phyloP scores from a whole-genome alignment of 176 grass and related monocot species.

The Avena atlantica region DNA sequence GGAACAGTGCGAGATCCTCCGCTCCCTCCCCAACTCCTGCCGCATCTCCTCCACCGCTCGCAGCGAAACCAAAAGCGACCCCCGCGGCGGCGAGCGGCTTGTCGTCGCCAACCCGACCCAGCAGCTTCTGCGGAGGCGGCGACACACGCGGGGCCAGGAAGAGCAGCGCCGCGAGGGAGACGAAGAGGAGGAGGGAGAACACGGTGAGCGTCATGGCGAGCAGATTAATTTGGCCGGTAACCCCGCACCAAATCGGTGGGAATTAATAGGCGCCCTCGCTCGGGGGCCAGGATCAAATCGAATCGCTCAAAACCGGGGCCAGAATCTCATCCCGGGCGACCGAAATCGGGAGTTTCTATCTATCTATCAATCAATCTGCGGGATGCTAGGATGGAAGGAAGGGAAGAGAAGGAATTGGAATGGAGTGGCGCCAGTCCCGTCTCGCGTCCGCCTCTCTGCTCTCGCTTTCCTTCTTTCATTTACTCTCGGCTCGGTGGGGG shows the following conservation, averaged over 20 bases:
- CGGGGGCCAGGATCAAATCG: background rate
- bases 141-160: conserved; percentile 43
- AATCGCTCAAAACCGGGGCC: conserved; percentile 6
- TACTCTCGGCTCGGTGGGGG: background rate
- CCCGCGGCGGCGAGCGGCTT: background rate
- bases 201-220: conserved; percentile 46
- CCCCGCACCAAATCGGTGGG: background rate
- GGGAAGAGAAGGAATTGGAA: background rate
- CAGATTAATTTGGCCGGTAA: background rate
- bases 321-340: background rate
- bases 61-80: background rate
- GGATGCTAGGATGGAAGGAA: background rate
- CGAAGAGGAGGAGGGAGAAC: conserved; percentile 54
- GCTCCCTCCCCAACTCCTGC: conserved; percentile 18
- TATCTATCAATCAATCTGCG: background rate
- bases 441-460: conserved; percentile 29
- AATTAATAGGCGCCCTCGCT: background rate
- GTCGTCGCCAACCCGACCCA: background rate
- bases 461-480: background rate
- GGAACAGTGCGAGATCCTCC: conserved; percentile 66
- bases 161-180: conserved; percentile 53
- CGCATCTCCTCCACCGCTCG: background rate
- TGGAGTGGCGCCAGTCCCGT: background rate
- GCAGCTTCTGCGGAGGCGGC: conserved; percentile 21
- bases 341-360: background rate